phyloP scores from a whole-genome alignment of 192 early-diverging fungal species.

The Coemansia sp. region DNA sequence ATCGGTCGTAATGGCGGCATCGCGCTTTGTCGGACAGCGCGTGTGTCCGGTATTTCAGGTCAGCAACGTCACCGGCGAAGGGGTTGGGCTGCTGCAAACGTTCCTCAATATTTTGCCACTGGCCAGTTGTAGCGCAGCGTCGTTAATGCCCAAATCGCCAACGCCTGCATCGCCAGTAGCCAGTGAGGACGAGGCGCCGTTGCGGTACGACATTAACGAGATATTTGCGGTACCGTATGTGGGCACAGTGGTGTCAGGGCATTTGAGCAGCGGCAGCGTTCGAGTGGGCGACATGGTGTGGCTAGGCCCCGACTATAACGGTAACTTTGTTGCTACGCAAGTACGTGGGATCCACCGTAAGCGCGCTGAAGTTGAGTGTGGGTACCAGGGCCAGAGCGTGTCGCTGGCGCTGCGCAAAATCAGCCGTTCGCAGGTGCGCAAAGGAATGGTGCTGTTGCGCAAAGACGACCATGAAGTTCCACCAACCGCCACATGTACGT shows the following conservation, averaged over 20 bases:
- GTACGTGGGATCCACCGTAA: conserved; percentile 90
- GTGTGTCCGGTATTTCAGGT: conserved; percentile 96
- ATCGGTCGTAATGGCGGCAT: conserved; percentile 77
- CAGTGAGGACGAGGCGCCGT: conserved; percentile 30
- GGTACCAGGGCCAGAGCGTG: conserved; percentile 80
- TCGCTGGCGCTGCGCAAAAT: conserved; percentile 85
- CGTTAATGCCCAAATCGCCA: neutral
- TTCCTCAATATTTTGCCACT: conserved; percentile 84
- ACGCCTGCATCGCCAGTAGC: neutral
- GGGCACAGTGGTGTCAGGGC: conserved; percentile 87
- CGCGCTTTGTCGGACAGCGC: conserved; percentile 82
- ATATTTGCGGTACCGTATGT: conserved; percentile 90
- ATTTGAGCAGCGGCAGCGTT: conserved; percentile 69
- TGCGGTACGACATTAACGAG: conserved; percentile 87
- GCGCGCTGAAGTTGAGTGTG: conserved; percentile 73
- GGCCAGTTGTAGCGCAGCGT: conserved; percentile 53
- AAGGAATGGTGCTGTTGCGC: conserved; percentile 58
- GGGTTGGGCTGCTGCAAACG: conserved; percentile 68
- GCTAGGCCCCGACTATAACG: conserved; percentile 83
- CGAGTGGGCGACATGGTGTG: conserved; percentile 79
- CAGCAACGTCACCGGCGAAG: conserved; percentile 85
- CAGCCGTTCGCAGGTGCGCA: conserved; percentile 73
- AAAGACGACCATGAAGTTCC: conserved; percentile 12
- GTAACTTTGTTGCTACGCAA: conserved; percentile 72
- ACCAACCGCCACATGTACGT: conserved; percentile 55